Percentiles rank a stretch among this genome's conserved stretches.
Evolutionary conservation across 1,284 basidiomycete species (phyloP).

Genomic region (Sanghuangporus baumii): DNA sequence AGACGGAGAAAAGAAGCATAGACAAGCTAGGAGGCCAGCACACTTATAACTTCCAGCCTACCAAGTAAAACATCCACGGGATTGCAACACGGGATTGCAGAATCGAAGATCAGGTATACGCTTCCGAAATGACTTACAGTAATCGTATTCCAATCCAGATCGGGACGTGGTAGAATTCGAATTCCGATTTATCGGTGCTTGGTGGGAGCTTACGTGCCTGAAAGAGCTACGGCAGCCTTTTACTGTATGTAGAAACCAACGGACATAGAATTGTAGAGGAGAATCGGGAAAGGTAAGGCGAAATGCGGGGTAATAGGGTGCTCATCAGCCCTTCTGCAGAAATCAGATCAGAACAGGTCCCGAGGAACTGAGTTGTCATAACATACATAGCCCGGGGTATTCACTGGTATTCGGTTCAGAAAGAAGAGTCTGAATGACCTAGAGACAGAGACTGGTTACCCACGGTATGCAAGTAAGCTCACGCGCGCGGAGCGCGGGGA

Average conservation of each 20-base stretch:
- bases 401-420: background rate
- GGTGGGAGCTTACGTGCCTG: background rate
- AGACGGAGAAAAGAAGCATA: background rate
- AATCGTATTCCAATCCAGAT: background rate
- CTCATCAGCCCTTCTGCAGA: background rate
- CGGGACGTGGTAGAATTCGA: background rate
- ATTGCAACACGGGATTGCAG: background rate
- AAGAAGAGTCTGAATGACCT: background rate
- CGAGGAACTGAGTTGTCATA: background rate
- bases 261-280: background rate
- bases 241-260: background rate
- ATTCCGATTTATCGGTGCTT: background rate
- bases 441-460: background rate
- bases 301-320: background rate
- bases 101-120: background rate
- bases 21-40: background rate
- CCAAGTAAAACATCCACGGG: background rate
- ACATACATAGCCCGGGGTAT: background rate
- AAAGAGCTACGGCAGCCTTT: too few relatives aligned
- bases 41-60: background rate
- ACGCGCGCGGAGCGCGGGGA: slow-evolving; percentile 3
- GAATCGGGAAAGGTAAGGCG: background rate
- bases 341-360: background rate
- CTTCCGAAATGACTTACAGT: background rate
- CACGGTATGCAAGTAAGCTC: background rate